phyloP scores from a whole-genome alignment of 139 green algal genomes.

The Coelastrella sp. region DNA sequence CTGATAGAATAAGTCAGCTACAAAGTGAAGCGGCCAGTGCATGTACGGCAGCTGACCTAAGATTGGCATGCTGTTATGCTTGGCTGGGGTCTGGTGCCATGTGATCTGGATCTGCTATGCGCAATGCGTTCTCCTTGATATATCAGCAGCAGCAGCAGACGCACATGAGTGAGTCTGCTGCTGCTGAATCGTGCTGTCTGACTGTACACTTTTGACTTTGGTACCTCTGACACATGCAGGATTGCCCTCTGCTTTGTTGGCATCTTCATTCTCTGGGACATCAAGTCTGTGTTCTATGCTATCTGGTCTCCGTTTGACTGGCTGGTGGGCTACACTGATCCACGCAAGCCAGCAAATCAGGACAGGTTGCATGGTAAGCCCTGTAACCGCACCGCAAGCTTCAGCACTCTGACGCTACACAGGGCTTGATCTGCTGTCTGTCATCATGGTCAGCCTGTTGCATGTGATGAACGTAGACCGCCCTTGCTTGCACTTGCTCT shows the following conservation, averaged over 20 bases:
- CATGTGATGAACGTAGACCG: background rate
- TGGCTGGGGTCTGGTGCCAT: too few relatives aligned
- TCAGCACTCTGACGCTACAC: background rate
- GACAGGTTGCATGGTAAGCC: constrained; percentile 85
- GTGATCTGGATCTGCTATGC: too few relatives aligned
- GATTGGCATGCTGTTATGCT: too few relatives aligned
- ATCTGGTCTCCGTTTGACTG: constrained; percentile 88
- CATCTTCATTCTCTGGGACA: constrained; percentile 89
- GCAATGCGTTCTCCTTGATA: too few relatives aligned
- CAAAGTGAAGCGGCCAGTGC: too few relatives aligned
- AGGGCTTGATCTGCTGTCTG: background rate
- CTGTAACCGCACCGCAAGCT: background rate
- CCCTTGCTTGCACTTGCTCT: background rate
- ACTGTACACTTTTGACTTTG: too few relatives aligned
- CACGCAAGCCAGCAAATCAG: constrained; percentile 69
- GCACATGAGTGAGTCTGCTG: too few relatives aligned
- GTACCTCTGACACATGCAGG: too few relatives aligned
- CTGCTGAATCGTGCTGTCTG: too few relatives aligned
- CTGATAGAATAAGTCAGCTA: too few relatives aligned
- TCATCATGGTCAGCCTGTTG: background rate
- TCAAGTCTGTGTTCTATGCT: constrained; percentile 90
- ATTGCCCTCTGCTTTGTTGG: constrained; percentile 59
- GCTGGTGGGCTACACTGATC: constrained; percentile 90
- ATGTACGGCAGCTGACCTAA: too few relatives aligned
- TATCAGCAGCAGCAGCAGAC: too few relatives aligned